Conservation (phyloP, 495 filamentous ascomycete species). For the Penicillium tannophilum region DNA sequence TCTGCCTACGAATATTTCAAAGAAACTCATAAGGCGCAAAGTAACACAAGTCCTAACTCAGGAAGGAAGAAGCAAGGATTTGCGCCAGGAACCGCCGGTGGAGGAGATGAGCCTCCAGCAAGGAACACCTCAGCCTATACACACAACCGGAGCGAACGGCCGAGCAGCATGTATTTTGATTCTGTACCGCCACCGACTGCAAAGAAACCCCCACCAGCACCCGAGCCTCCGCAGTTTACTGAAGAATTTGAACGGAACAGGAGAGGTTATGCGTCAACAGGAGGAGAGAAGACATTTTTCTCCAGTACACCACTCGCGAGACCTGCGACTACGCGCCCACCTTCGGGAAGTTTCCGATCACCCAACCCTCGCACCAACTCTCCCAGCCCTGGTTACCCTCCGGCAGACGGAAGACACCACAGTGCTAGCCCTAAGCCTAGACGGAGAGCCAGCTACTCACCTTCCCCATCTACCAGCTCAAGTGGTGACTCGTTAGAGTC, state of each 20-base stretch:
- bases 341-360: constrained; percentile 35
- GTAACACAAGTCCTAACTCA: constrained; percentile 42
- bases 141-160: constrained; percentile 43
- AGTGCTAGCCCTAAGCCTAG: constrained; percentile 45
- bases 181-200: constrained; percentile 43
- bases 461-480: constrained; percentile 39
- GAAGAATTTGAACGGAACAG: constrained; percentile 56
- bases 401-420: constrained; percentile 32
- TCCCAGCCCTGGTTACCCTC: constrained; percentile 33
- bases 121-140: constrained; percentile 53
- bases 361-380: constrained; percentile 39
- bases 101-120: constrained; percentile 59
- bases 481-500: constrained; percentile 40
- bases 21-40: constrained; percentile 33
- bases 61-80: constrained; percentile 55
- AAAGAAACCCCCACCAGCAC: constrained; percentile 37
- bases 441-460: constrained; percentile 27
- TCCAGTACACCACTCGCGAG: constrained; percentile 45
- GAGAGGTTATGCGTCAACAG: constrained; percentile 67
- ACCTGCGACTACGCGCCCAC: constrained; percentile 48
- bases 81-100: constrained; percentile 50
- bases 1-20: constrained; percentile 51
- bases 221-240: constrained; percentile 19
- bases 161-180: constrained; percentile 36
- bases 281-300: constrained; percentile 70